Evolutionary conservation across 805 yeast genomes (phyloP).

Genomic region (Jamesozyma spencerorum): DNA sequence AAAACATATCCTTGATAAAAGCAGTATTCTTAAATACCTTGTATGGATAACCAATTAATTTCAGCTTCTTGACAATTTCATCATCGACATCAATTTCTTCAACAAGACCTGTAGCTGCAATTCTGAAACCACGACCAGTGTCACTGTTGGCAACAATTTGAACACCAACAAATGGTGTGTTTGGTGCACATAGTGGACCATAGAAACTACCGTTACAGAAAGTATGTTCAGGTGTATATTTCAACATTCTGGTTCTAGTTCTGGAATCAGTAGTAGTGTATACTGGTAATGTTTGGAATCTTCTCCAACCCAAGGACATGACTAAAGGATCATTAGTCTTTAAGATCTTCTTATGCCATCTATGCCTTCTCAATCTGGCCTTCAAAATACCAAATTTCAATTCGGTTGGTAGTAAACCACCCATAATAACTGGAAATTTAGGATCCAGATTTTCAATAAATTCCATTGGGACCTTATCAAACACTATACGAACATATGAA

Average conservation of each 20-base stretch:
- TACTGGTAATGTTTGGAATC: constrained; percentile 93
- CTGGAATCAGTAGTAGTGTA: constrained; percentile 96
- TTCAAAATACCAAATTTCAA: constrained; percentile 87
- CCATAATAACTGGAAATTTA: constrained; percentile 72
- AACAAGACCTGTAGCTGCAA: constrained; percentile 93
- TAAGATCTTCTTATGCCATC: constrained; percentile 96
- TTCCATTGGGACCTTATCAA: constrained; percentile 80
- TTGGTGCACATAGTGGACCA: constrained; percentile 95
- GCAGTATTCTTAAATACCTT: constrained; percentile 94
- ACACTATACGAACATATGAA: constrained; percentile 81
- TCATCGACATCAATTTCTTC: constrained; percentile 82
- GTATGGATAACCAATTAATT: constrained; percentile 89
- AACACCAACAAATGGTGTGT: constrained; percentile 94
- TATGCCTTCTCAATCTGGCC: constrained; percentile 90
- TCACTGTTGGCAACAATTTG: constrained; percentile 76
- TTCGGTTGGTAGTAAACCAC: constrained; percentile 86
- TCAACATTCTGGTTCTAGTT: constrained; percentile 95
- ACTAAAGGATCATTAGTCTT: constrained; percentile 94
- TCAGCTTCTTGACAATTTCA: constrained; percentile 91
- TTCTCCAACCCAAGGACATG: constrained; percentile 92
- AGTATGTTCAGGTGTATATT: constrained; percentile 96
- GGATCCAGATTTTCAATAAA: constrained; percentile 83
- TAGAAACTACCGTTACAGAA: constrained; percentile 92
- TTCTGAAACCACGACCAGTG: constrained; percentile 84
- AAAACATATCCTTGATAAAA: constrained; percentile 93